Base-by-base conservation (phyloP, 805 yeast species). In the Wickerhamomyces silvicola region DNA sequence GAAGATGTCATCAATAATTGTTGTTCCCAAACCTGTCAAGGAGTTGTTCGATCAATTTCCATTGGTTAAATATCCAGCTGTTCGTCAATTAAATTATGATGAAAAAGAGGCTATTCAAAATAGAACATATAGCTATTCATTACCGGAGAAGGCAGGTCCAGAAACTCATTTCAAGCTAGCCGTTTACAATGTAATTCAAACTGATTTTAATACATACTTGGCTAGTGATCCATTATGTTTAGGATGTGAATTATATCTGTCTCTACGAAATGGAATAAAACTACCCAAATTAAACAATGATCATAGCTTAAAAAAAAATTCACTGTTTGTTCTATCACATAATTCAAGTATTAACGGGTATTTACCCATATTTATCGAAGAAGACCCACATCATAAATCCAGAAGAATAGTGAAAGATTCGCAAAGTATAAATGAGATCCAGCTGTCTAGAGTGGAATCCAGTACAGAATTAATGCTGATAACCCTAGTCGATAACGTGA, bases 211-310 rank as follows among this genome's bases (percentile, higher is more conserved):
- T 7, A 42, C 51, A 1, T 40, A 54, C 12, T 43, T 72, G 1
- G 76, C 84, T 2, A 62, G 72, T 0, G 87, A 80, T 43, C 86
- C 86, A 1, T 47, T 68, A 10, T 71, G 82, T 30, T 51, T 76
- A 8, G 59, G 62, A 13, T 57, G 66, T 10, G 60, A 72, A 28
- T 52, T 78, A 16, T 46, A 70, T 0, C 48, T 78, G 22, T 65
- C 75, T 22, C 39, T 58, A 24, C 71, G 68, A 39, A 68, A 71
- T 36, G 38, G 45, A 1, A 47, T 70, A 24, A 56, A 54, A 24
- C 46, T 77, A 18, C 80, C 80, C 11, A 44, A 23, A 35, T 24
- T 30, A 10, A 33, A 34, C 42, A 28, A 33, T 27, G 46, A 35
- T 19, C 36, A 32, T 26, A 36, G 31, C 24, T 42, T 18, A 22